phyloP scores from a whole-genome alignment of 208 protist genomes.

The Trypanosoma caninum region DNA sequence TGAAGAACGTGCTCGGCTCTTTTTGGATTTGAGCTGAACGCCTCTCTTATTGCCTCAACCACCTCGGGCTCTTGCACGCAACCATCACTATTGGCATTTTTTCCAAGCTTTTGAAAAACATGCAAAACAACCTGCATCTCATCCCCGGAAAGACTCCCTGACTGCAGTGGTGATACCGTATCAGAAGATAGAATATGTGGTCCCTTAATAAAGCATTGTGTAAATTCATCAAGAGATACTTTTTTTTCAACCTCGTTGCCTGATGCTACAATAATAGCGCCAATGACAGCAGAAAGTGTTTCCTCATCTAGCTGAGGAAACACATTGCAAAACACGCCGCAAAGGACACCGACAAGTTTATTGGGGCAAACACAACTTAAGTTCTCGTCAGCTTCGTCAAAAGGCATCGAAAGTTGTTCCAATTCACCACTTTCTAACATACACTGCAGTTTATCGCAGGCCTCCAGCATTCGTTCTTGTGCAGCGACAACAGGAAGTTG shows the following conservation, averaged over 20 bases:
- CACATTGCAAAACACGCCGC: constrained; percentile 46
- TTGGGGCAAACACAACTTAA: constrained; percentile 45
- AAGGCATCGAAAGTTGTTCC: constrained; percentile 33
- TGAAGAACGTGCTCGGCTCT: constrained; percentile 47
- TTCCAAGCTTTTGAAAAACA: constrained; percentile 38
- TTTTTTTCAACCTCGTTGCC: constrained; percentile 35
- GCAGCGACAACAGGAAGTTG: constrained; percentile 52
- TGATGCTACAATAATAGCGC: constrained; percentile 51
- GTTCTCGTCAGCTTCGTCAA: constrained; percentile 35
- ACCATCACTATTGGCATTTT: constrained; percentile 28
- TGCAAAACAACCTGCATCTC: constrained; percentile 46
- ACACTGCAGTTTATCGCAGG: constrained; percentile 44
- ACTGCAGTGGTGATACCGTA: neutral
- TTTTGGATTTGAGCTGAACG: constrained; percentile 32
- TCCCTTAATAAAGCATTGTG: constrained; percentile 55
- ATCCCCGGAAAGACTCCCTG: constrained; percentile 18
- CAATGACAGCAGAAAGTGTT: constrained; percentile 56
- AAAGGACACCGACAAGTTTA: constrained; percentile 51
- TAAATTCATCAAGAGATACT: constrained; percentile 66
- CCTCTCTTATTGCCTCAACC: constrained; percentile 25
- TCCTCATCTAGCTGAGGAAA: constrained; percentile 71
- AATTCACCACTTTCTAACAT: constrained; percentile 69
- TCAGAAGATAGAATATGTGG: constrained; percentile 25
- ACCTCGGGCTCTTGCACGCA: constrained; percentile 38
- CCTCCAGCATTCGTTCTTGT: constrained; percentile 44